Conservation (phyloP, 2,329 filamentous ascomycete genomes). For the Intubia oerlemansii region DNA sequence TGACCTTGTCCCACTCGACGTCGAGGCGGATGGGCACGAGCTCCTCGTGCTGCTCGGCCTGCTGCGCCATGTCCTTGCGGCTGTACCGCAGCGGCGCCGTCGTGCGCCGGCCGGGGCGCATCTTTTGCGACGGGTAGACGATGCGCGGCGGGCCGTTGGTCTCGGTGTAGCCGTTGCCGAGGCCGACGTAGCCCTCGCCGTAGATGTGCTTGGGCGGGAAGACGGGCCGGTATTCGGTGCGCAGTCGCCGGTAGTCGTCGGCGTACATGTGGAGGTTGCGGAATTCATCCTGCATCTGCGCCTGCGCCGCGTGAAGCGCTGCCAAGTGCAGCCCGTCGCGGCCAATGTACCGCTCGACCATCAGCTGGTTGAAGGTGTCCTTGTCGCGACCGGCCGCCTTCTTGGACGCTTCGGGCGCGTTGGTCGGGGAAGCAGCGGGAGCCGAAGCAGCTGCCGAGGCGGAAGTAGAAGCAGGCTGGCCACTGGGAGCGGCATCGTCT, state of each 20-base stretch:
- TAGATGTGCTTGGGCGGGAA: constrained; percentile 37
- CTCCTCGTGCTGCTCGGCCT: constrained; percentile 81
- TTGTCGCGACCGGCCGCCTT: constrained; percentile 23
- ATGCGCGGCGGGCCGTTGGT: constrained; percentile 43
- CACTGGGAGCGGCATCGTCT: not conserved
- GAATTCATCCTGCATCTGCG: constrained; percentile 24
- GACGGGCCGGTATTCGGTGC: constrained; percentile 29
- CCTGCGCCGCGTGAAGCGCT: constrained; percentile 30
- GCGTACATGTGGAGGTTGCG: constrained; percentile 34
- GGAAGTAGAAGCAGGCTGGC: not conserved
- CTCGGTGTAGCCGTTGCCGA: constrained; percentile 72
- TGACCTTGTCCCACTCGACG: constrained; percentile 88
- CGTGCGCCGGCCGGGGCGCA: constrained; percentile 54
- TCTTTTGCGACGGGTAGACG: constrained; percentile 60
- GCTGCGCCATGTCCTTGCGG: constrained; percentile 60
- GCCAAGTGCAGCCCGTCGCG: constrained; percentile 33
- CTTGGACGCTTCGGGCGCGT: not conserved
- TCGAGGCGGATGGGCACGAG: constrained; percentile 80
- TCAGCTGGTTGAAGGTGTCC: constrained; percentile 29
- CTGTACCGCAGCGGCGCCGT: constrained; percentile 52
- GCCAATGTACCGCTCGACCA: constrained; percentile 31
- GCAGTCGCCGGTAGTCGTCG: constrained; percentile 45
- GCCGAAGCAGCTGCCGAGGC: not conserved
- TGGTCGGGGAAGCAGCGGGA: not conserved
- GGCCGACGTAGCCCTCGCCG: constrained; percentile 67